Evolutionary conservation across 352 stramenopile species (phyloP), one percentile per base, ranked within the genome.

Genomic region (Aphanomyces invadans): DNA sequence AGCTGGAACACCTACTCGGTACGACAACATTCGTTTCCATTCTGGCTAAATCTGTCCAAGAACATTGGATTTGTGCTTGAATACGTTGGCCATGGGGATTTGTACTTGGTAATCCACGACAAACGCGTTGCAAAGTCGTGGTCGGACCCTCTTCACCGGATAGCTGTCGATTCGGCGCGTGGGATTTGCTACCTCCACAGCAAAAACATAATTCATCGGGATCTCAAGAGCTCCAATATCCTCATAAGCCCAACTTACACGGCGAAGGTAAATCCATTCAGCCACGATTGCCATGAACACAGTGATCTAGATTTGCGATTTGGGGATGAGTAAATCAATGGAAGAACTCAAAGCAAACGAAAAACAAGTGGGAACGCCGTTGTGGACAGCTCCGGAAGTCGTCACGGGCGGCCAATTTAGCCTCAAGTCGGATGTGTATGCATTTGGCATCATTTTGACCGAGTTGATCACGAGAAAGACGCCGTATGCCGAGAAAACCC

Each of bases 391-490:
- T 15, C 69, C 69, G 9, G 69, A 74, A 53, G 70, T 74, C 17
- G 67, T 74, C 53, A 60, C 39, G 38, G 64, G 63, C 29, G 64
- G 70, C 21, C 54, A 28, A 3, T 74, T 62, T 39, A 74, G 63
- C 61, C 39, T 68, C 29, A 74, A 71, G 49, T 65, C 70, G 4
- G 69, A 74, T 60, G 57, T 71, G n/a, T 74, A 72, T 31, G 61
- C 56, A 11, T 74, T 70, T 38, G 69, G 69, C 46, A 67, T 74
- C 38, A 69, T 74, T 19, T 56, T 74, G 9, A 71, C 60, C 62
- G 60, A 68, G 17, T 49, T 68, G 28, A n/a, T 61, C n/a, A 68
- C 60, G 21, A 39, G 60, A 39, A 57, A 59, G 23, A 49, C 33
- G 38, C 60, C 60, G 31, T 68, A 68, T 25, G n/a, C 25, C 23